Conservation (phyloP, 805 yeast species). For the Phaffomyces opuntiae region DNA sequence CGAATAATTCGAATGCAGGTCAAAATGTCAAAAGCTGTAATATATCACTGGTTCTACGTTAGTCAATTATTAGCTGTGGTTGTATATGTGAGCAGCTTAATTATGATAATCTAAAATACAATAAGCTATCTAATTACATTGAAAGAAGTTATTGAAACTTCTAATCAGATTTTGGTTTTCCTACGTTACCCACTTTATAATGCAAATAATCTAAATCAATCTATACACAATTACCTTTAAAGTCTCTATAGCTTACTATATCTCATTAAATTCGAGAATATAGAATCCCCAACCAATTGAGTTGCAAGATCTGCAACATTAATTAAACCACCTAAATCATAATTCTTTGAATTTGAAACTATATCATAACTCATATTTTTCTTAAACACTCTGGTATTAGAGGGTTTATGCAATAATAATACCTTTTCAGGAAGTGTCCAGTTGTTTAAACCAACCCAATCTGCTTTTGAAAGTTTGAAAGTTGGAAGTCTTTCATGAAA, state of each 20-base stretch:
- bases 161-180: too few relatives aligned
- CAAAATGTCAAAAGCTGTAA: too few relatives aligned
- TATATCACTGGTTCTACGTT: too few relatives aligned
- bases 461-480: not conserved
- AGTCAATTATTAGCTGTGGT: too few relatives aligned
- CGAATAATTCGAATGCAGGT: too few relatives aligned
- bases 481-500: not conserved
- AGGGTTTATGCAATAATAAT: not conserved
- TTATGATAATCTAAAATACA: too few relatives aligned
- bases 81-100: too few relatives aligned
- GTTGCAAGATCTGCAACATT: not conserved
- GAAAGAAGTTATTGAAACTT: too few relatives aligned
- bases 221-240: not conserved
- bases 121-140: too few relatives aligned
- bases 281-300: not conserved
- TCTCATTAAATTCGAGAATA: not conserved
- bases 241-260: not conserved
- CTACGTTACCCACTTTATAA: too few relatives aligned
- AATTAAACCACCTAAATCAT: conserved; percentile 1
- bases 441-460: conserved; percentile 5
- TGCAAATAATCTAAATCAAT: too few relatives aligned
- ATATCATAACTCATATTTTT: not conserved
- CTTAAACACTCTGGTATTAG: not conserved
- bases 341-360: not conserved
- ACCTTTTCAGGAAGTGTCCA: conserved; percentile 3